Conservation (phyloP, 2,329 filamentous ascomycete genomes). For the Penicillium nordicum region DNA sequence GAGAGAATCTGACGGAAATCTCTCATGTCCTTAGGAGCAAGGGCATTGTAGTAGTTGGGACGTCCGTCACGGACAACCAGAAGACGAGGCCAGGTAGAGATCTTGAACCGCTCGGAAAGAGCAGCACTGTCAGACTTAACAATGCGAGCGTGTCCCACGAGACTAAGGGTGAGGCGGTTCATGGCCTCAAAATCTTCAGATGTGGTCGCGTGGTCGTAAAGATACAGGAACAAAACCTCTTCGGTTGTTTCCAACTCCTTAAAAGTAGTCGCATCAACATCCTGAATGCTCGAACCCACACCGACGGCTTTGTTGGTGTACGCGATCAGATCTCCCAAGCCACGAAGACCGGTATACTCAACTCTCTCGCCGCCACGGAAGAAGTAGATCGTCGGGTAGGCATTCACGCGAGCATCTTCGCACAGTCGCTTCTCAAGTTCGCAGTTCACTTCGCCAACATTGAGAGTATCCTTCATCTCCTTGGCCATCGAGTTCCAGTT, state of each 20-base stretch:
- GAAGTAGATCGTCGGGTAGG: slow-evolving; percentile 87
- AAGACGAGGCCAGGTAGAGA: slow-evolving; percentile 93
- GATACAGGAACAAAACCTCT: slow-evolving; percentile 95
- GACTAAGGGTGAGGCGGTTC: slow-evolving; percentile 77
- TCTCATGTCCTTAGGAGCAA: slow-evolving; percentile 88
- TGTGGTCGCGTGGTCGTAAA: slow-evolving; percentile 94
- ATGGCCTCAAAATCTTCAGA: slow-evolving; percentile 87
- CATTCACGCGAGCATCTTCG: slow-evolving; percentile 76
- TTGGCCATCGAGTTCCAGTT: slow-evolving; percentile 87
- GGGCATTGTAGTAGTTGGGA: slow-evolving; percentile 81
- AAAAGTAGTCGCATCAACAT: slow-evolving; percentile 74
- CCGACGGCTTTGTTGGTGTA: slow-evolving; percentile 86
- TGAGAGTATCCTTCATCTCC: slow-evolving; percentile 84
- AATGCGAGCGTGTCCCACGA: slow-evolving; percentile 87
- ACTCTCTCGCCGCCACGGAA: slow-evolving; percentile 89
- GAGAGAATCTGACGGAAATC: slow-evolving; percentile 73
- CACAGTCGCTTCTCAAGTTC: slow-evolving; percentile 82
- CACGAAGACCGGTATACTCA: slow-evolving; percentile 88
- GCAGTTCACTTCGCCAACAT: slow-evolving; percentile 95
- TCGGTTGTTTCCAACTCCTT: slow-evolving; percentile 84
- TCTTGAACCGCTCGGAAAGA: slow-evolving; percentile 81
- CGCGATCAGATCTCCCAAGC: slow-evolving; percentile 81
- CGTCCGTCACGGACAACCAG: slow-evolving; percentile 85
- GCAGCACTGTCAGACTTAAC: slow-evolving; percentile 82
- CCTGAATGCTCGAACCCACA: slow-evolving; percentile 69